Evolutionary conservation across 2,329 filamentous ascomycete species (phyloP).

Genomic region (Metarhizium album): DNA sequence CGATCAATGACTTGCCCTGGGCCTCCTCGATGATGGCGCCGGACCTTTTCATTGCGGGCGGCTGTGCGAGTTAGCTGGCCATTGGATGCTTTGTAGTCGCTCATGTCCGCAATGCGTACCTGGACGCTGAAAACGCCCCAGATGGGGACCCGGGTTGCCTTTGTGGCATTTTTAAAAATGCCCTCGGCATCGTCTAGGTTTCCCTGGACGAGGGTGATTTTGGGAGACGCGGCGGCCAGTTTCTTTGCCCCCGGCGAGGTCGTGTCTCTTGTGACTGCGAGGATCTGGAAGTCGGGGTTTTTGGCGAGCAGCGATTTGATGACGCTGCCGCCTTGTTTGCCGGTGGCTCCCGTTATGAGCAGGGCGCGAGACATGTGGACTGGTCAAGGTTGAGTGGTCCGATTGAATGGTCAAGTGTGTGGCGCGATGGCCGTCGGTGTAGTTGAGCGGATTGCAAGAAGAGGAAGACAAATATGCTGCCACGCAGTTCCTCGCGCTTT

Average conservation of each 20-base stretch:
- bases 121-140: slow-evolving; percentile 43
- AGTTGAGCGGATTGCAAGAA: too few relatives aligned
- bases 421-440: too few relatives aligned
- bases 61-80: neutral
- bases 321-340: slow-evolving; percentile 27
- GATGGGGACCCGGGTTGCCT: slow-evolving; percentile 19
- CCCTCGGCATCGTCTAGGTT: slow-evolving; percentile 37
- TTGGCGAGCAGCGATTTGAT: slow-evolving; percentile 19
- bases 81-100: too few relatives aligned
- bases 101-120: neutral
- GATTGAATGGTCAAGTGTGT: too few relatives aligned
- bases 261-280: slow-evolving; percentile 26
- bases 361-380: slow-evolving; percentile 16
- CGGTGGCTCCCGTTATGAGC: slow-evolving; percentile 25
- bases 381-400: too few relatives aligned
- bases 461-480: too few relatives aligned
- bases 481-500: too few relatives aligned
- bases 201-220: slow-evolving; percentile 46
- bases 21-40: slow-evolving; percentile 9
- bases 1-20: slow-evolving; percentile 46
- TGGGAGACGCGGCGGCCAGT: slow-evolving; percentile 24
- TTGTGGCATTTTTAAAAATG: slow-evolving; percentile 35
- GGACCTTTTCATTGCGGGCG: neutral
- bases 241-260: slow-evolving; percentile 27
- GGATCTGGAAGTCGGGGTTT: slow-evolving; percentile 34